A percentile compares a stretch with the other conserved stretches of the same genome.
These are phyloP conservation scores for Russula brevipes DNA, from an alignment of 768 basidiomycete genomes.

Conservation along the genomic window DNA sequence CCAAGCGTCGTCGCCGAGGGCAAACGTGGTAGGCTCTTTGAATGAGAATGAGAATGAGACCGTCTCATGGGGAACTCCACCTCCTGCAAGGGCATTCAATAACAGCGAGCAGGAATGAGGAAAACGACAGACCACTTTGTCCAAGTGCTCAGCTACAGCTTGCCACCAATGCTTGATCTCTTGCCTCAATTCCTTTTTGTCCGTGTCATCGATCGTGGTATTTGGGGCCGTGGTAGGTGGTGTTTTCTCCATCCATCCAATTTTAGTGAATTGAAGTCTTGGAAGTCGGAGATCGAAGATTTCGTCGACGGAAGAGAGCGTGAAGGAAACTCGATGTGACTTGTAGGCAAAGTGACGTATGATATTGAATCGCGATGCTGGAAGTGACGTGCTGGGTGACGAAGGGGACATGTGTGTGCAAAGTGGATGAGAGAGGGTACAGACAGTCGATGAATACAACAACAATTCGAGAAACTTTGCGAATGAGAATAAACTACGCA, in stretches of 20 bases:
- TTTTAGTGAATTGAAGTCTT: conserved; percentile 48
- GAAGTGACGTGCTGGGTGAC: conserved; percentile 28
- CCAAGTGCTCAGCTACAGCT: conserved; percentile 53
- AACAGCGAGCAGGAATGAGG: not conserved
- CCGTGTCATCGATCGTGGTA: conserved; percentile 30
- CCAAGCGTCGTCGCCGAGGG: conserved; percentile 54
- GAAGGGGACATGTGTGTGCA: conserved; percentile 20
- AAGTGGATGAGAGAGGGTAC: conserved; percentile 24
- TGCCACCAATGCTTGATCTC: conserved; percentile 70
- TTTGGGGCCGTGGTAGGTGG: not conserved
- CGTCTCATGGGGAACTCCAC: conserved; percentile 30
- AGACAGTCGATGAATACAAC: conserved; percentile 32
- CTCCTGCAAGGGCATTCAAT: conserved; percentile 37
- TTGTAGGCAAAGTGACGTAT: conserved; percentile 40
- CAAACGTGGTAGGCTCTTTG: conserved; percentile 54
- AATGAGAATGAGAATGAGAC: conserved; percentile 15
- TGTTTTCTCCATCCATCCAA: conserved; percentile 25
- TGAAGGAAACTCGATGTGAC: conserved; percentile 39
- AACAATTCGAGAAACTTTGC: conserved; percentile 35
- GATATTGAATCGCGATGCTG: conserved; percentile 36
- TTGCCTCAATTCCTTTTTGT: conserved; percentile 46
- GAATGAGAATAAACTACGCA: conserved; percentile 40
- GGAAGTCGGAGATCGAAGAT: conserved; percentile 61
- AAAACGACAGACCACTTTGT: conserved; percentile 45
- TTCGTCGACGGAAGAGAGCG: conserved; percentile 45